A percentile compares a stretch with the other conserved stretches of the same genome.
These are phyloP conservation scores for Coprinellus micaceus DNA, from an alignment of 768 basidiomycete genomes.

Conservation along the genomic window DNA sequence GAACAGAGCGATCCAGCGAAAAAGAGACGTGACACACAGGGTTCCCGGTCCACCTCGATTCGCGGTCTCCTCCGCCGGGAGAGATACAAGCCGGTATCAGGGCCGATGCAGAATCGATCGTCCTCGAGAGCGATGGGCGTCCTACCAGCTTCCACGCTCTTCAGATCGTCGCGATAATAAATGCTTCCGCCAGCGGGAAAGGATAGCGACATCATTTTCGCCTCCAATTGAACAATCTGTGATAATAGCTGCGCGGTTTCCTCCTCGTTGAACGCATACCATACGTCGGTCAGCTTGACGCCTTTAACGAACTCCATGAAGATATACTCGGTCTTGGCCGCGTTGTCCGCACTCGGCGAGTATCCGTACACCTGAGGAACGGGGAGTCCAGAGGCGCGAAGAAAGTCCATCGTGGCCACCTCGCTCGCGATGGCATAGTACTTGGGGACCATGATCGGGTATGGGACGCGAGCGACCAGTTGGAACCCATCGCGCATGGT, in stretches of 20 bases:
- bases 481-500: constrained; percentile 31
- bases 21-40: constrained; percentile 40
- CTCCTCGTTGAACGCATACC: constrained; percentile 31
- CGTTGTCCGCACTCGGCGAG: constrained; percentile 37
- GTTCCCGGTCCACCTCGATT: constrained; percentile 48
- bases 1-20: constrained; percentile 22
- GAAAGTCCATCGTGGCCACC: constrained; percentile 42
- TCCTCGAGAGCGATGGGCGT: constrained; percentile 35
- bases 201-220: constrained; percentile 7
- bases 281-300: constrained; percentile 38
- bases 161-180: constrained; percentile 31
- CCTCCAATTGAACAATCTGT: constrained; percentile 46
- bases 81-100: constrained; percentile 39
- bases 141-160: constrained; percentile 29
- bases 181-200: neutral
- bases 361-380: constrained; percentile 40
- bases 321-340: constrained; percentile 41
- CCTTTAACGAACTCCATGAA: constrained; percentile 44
- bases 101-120: constrained; percentile 43
- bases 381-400: constrained; percentile 36
- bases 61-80: constrained; percentile 49
- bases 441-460: constrained; percentile 33
- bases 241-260: constrained; percentile 40
- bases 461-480: constrained; percentile 42
- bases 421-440: constrained; percentile 41